A percentile compares a stretch with the other conserved stretches of the same genome.
Evolutionary conservation across 441 rosid species (phyloP).

Genomic region (Croton setiger): DNA sequence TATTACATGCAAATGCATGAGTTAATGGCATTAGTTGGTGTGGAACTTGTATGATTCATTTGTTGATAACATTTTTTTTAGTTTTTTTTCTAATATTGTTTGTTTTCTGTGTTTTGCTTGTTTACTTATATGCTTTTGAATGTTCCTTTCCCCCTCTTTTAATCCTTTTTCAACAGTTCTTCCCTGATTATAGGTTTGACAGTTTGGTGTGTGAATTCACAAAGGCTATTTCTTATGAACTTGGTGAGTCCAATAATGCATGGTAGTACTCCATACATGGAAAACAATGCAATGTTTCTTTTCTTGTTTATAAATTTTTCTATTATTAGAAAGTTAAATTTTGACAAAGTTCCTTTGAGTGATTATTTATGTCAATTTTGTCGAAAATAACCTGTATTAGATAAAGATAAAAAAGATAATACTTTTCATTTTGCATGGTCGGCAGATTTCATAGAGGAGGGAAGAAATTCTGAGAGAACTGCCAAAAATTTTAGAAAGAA

Average conservation of each 20-base stretch:
- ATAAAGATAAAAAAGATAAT: not conserved
- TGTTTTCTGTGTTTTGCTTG: conserved; percentile 2
- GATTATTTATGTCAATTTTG: not conserved
- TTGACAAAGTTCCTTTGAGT: not conserved
- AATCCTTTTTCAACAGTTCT: conserved; percentile 42
- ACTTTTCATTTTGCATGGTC: conserved; percentile 5
- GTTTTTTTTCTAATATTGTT: not conserved
- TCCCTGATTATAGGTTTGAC: conserved; percentile 79
- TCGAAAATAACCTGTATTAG: not conserved
- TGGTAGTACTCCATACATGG: not conserved
- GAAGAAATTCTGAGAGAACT: conserved; percentile 70
- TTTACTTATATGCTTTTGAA: not conserved
- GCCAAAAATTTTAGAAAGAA: conserved; percentile 63
- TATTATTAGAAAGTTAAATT: not conserved
- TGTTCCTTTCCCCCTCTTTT: not conserved
- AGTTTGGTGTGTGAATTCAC: conserved; percentile 76
- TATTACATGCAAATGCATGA: not conserved
- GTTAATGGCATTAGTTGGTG: not conserved
- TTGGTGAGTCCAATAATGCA: conserved; percentile 51
- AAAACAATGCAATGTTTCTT: not conserved
- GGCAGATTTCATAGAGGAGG: conserved; percentile 88
- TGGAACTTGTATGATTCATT: not conserved
- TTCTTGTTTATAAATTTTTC: not conserved
- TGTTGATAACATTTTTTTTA: not conserved
- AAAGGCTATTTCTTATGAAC: conserved; percentile 62